These are phyloP conservation scores for Jacaranda mimosifolia DNA, from an alignment of 257 asterid species.

Conservation along the genomic window DNA sequence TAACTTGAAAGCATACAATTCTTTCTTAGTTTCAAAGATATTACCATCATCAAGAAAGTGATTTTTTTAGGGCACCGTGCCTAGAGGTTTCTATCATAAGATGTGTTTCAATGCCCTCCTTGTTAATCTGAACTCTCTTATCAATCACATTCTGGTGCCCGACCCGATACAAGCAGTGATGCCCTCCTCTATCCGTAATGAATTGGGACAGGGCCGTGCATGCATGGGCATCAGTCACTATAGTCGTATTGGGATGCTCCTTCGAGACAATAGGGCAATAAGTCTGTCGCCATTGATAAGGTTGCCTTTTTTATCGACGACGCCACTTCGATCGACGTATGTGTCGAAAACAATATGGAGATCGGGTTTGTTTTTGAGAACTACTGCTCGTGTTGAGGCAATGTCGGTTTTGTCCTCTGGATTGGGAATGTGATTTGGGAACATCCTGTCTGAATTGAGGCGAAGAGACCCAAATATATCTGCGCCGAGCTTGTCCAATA, in stretches of 20 bases:
- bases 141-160: conserved; percentile 92
- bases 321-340: conserved; percentile 90
- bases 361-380: conserved; percentile 71
- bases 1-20: no score
- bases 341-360: conserved; percentile 93
- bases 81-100: conserved; percentile 95
- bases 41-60: conserved; percentile 93
- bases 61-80: conserved; percentile 92
- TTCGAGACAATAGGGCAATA: conserved; percentile 77
- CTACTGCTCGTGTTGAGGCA: conserved; percentile 80
- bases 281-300: conserved; percentile 85
- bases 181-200: conserved; percentile 67
- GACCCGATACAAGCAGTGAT: conserved; percentile 86
- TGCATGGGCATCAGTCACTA: conserved; percentile 91
- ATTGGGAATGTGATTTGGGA: conserved; percentile 97
- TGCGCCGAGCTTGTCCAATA: conserved; percentile 90
- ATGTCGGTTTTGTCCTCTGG: conserved; percentile 91
- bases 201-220: conserved; percentile 73
- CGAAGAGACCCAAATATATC: conserved; percentile 93
- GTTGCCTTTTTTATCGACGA: conserved; percentile 76
- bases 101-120: conserved; percentile 81
- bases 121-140: conserved; percentile 73
- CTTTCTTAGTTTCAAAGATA: no score
- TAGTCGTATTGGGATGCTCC: conserved; percentile 78
- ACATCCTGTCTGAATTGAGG: conserved; percentile 93